phyloP scores from a whole-genome alignment of 1,284 basidiomycete species.

The Moniliella sp. region DNA sequence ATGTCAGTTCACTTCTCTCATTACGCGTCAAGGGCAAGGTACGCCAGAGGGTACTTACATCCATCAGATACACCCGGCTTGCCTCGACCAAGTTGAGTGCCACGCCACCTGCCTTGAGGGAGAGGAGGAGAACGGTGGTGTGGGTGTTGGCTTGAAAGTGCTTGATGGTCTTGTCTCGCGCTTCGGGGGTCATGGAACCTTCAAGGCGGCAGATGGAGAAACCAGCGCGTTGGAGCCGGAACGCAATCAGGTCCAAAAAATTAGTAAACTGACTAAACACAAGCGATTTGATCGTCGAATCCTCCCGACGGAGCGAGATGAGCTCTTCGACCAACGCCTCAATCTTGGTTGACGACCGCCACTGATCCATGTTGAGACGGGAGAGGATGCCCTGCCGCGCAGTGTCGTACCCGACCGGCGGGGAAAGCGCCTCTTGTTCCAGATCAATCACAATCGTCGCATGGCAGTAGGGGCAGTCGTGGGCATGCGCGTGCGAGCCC shows the following conservation, averaged over 20 bases:
- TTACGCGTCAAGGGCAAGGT: too few species aligned
- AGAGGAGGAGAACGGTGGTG: conserved; percentile 83
- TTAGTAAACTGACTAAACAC: conserved; percentile 88
- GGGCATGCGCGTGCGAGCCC: conserved; percentile 5
- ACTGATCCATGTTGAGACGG: conserved; percentile 62
- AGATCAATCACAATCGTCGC: conserved; percentile 78
- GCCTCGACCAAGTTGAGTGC: conserved; percentile 39
- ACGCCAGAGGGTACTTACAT: too few species aligned
- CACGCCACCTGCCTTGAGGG: conserved; percentile 82
- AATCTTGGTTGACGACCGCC: conserved; percentile 87
- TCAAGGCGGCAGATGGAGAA: conserved; percentile 72
- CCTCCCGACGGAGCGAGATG: conserved; percentile 56
- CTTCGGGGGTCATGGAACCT: conserved; percentile 88
- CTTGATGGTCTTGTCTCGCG: conserved; percentile 78
- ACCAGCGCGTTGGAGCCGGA: conserved; percentile 69
- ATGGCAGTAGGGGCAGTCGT: conserved; percentile 79
- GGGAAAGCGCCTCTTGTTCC: conserved; percentile 62
- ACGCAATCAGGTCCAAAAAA: conserved; percentile 60
- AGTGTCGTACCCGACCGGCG: conserved; percentile 22
- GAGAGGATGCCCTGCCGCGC: conserved; percentile 74
- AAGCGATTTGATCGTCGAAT: conserved; percentile 81
- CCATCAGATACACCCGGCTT: conserved; percentile 31
- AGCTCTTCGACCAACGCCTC: conserved; percentile 90
- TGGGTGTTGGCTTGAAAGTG: conserved; percentile 84
- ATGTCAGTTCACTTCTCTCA: too few species aligned